These are phyloP conservation scores for Gillenia trifoliata DNA, from an alignment of 306 rosid species.

Conservation along the genomic window DNA sequence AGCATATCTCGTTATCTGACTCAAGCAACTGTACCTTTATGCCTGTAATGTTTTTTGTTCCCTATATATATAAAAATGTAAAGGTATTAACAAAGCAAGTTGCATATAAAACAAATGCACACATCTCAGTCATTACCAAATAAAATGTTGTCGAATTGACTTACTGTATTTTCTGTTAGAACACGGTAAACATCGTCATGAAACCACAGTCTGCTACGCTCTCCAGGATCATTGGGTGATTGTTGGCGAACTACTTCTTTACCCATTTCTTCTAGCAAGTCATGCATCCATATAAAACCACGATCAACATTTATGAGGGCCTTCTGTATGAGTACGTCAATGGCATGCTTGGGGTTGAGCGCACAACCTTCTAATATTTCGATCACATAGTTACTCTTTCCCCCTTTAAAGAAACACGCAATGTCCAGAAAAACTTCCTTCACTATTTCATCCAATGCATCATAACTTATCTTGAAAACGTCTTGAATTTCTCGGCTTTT, in stretches of 20 bases:
- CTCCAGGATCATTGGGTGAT: background rate
- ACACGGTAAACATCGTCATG: constrained; percentile 16
- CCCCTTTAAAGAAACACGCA: constrained; percentile 36
- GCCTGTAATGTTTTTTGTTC: background rate
- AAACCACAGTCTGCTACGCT: constrained; percentile 29
- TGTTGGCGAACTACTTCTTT: constrained; percentile 16
- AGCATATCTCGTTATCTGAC: constrained; percentile 6
- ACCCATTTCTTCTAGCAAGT: constrained; percentile 37
- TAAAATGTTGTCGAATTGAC: background rate
- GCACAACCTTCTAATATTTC: constrained; percentile 29
- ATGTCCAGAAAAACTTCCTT: constrained; percentile 28
- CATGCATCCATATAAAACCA: constrained; percentile 26
- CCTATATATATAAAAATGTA: background rate
- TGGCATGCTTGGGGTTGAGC: background rate
- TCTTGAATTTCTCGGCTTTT: constrained; percentile 33
- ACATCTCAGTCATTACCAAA: background rate
- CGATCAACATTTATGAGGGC: background rate
- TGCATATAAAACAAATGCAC: background rate
- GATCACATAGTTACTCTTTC: background rate
- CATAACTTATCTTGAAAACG: constrained; percentile 23
- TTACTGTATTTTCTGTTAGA: background rate
- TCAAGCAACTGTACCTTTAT: background rate
- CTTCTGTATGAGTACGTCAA: background rate
- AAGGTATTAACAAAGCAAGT: constrained; percentile 19
- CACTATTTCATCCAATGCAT: constrained; percentile 16